These are phyloP conservation scores for Penicillium corylophilum DNA, from an alignment of 2,329 filamentous ascomycete species.

Conservation along the genomic window DNA sequence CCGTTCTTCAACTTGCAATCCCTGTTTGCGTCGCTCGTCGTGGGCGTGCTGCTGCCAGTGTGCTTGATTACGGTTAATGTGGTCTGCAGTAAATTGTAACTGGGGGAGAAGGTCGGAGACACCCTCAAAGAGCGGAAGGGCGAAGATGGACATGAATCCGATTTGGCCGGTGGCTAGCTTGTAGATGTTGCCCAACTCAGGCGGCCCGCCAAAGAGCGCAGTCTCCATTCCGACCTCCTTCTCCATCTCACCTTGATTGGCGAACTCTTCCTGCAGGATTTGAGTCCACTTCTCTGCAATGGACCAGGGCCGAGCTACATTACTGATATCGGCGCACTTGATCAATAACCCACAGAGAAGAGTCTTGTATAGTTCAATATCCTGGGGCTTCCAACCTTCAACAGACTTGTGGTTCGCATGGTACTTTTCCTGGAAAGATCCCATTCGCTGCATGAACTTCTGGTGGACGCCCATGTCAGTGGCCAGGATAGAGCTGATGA, in stretches of 20 bases:
- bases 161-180: slow-evolving; percentile 86
- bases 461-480: slow-evolving; percentile 98
- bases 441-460: slow-evolving; percentile 89
- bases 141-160: slow-evolving; percentile 95
- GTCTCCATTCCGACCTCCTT: slow-evolving; percentile 81
- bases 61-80: slow-evolving; percentile 73
- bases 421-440: slow-evolving; percentile 76
- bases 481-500: slow-evolving; percentile 96
- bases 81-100: slow-evolving; percentile 79
- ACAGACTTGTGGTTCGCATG: slow-evolving; percentile 61
- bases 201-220: slow-evolving; percentile 74
- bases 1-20: slow-evolving; percentile 21
- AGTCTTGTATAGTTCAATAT: slow-evolving; percentile 72
- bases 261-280: slow-evolving; percentile 93
- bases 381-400: slow-evolving; percentile 74
- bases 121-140: slow-evolving; percentile 84
- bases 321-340: slow-evolving; percentile 98
- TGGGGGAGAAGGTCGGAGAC: slow-evolving; percentile 82
- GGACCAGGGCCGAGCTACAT: slow-evolving; percentile 83
- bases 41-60: slow-evolving; percentile 58
- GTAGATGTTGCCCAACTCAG: slow-evolving; percentile 77
- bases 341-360: slow-evolving; percentile 88
- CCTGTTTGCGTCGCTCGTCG: slow-evolving; percentile 29
- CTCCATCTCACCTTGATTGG: slow-evolving; percentile 90
- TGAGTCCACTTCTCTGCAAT: slow-evolving; percentile 86